Evolutionary conservation across 2,329 filamentous ascomycete genomes (phyloP).

Genomic region (Aureobasidium sp.): DNA sequence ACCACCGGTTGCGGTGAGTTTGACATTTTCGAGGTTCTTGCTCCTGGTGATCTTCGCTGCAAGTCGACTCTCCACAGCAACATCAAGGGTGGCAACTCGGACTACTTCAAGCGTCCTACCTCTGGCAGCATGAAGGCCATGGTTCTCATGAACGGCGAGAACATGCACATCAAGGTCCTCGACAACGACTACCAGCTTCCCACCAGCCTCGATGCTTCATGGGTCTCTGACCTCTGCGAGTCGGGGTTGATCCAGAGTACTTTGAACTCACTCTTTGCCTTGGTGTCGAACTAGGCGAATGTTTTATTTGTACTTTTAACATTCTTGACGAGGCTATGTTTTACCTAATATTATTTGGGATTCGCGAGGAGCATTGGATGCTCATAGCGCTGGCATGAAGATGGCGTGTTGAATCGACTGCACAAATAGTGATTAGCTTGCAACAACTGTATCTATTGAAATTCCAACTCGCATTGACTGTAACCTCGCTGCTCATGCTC

Average conservation of each 20-base stretch:
- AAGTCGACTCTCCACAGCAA: constrained; percentile 65
- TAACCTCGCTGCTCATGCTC: background rate
- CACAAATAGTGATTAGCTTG: constrained; percentile 14
- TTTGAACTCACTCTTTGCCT: constrained; percentile 34
- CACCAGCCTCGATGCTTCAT: constrained; percentile 27
- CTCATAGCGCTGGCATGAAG: constrained; percentile 12
- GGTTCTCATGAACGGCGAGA: constrained; percentile 51
- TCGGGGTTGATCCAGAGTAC: constrained; percentile 29
- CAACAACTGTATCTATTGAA: constrained; percentile 9
- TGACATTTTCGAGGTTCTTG: constrained; percentile 67
- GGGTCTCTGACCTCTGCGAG: constrained; percentile 31
- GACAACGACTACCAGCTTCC: constrained; percentile 35
- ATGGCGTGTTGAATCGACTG: constrained; percentile 7
- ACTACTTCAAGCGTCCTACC: constrained; percentile 64
- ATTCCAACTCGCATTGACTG: background rate
- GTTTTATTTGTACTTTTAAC: background rate
- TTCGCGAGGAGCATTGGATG: constrained; percentile 9
- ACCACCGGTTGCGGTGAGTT: constrained; percentile 63
- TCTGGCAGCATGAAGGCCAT: constrained; percentile 56
- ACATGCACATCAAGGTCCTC: constrained; percentile 50
- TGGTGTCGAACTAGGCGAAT: constrained; percentile 1
- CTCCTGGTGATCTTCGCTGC: constrained; percentile 55
- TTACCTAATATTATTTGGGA: background rate
- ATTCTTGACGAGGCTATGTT: constrained; percentile 8
- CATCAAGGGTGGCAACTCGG: constrained; percentile 56